Percentiles rank a stretch among this genome's conserved stretches.
These are phyloP conservation scores for Apiospora hydei DNA, from an alignment of 2,329 filamentous ascomycete species.

Conservation along the genomic window DNA sequence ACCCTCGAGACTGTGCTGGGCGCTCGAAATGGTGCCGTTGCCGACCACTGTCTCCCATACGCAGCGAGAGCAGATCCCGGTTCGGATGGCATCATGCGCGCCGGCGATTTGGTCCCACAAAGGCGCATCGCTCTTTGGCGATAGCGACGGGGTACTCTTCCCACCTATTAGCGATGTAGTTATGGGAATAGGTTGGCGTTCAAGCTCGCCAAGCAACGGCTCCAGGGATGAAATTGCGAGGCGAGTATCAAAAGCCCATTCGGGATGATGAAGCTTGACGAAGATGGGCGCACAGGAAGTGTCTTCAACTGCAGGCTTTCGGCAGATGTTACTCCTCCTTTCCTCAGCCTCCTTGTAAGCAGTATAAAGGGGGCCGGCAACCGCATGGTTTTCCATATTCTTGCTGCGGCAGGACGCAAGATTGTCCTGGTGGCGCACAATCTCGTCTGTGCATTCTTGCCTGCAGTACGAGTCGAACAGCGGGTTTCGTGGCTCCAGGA, in stretches of 20 bases:
- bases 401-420: not conserved
- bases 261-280: slow-evolving; percentile 2
- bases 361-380: not conserved
- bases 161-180: not conserved
- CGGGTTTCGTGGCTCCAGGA: not conserved
- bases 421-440: not conserved
- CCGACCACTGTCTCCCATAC: slow-evolving; percentile 9
- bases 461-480: slow-evolving; percentile 7
- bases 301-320: not conserved
- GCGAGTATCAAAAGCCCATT: not conserved
- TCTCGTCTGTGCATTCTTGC: not conserved
- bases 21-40: not conserved
- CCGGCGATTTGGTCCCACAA: not conserved
- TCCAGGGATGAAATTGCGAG: not conserved
- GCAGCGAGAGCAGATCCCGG: not conserved
- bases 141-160: not conserved
- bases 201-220: slow-evolving; percentile 6
- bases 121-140: not conserved
- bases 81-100: slow-evolving; percentile 3
- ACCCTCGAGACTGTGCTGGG: not conserved
- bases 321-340: not conserved
- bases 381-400: not conserved
- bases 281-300: slow-evolving; percentile 9
- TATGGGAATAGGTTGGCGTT: not conserved
- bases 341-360: slow-evolving; percentile 9